These are phyloP conservation scores for Plenodomus biglobosus DNA, from an alignment of 2,329 filamentous ascomycete species.

Conservation along the genomic window DNA sequence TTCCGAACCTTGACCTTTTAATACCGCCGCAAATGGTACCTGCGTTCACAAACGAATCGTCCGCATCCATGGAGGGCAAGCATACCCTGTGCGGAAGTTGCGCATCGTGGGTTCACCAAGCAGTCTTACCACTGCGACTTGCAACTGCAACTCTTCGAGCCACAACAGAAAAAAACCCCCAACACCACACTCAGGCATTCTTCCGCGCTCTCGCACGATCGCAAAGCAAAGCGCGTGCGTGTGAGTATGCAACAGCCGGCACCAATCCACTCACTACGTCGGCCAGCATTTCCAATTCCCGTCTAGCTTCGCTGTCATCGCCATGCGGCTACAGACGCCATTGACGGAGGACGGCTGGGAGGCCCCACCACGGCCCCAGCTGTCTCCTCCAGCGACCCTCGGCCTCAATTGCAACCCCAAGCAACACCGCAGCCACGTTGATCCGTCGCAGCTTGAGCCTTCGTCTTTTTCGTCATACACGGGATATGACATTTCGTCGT, in stretches of 20 bases:
- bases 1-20: neutral
- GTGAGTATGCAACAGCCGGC: neutral
- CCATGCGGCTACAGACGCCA: neutral
- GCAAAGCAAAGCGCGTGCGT: neutral
- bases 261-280: neutral
- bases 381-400: neutral
- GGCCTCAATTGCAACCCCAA: neutral
- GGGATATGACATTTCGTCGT: slow-evolving; percentile 25
- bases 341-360: neutral
- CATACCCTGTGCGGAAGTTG: neutral
- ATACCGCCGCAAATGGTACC: neutral
- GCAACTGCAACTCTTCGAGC: neutral
- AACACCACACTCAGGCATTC: neutral
- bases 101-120: neutral
- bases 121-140: neutral
- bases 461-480: slow-evolving; percentile 1
- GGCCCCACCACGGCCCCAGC: neutral
- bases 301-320: neutral
- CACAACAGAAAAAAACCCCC: neutral
- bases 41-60: neutral
- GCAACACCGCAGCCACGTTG: neutral
- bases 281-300: neutral
- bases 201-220: neutral
- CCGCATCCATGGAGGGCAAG: neutral
- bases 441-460: neutral